Evolutionary conservation across 1,284 basidiomycete species (phyloP), one percentile per base, ranked within the genome.

Genomic region (Papiliotrema flavescens): DNA sequence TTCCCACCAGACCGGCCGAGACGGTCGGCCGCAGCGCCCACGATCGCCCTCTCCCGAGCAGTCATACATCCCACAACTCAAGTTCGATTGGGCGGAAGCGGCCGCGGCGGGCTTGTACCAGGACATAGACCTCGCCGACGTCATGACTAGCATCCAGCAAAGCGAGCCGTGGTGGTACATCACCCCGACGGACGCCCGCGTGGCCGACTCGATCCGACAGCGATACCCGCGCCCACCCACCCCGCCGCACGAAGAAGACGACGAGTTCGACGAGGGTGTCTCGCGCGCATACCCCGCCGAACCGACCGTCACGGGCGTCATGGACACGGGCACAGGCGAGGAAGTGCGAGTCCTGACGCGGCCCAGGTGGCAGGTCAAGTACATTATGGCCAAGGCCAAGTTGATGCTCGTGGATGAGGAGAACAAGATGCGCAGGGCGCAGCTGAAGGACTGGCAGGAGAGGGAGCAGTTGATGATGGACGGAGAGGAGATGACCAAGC

Each of bases 341-440:
- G 63, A 66, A 35, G 55, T 71, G n/a, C 58, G 60, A 17, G 53
- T 74, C 36, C 58, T 71, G 51, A 55, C 62, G 20, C 56, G 69
- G 40, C 57, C 50, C 5, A 56, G 61, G 36, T 72, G 69, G 66
- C 69, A 71, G 57, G 65, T 61, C 24, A 65, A 61, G 47, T 75
- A 71, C 52, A 61, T 75, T 19, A 69, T 72, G 65, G 66, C 67
- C 40, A 75, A 75, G 56, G 73, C 70, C 22, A 72, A 73, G 53
- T 60, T 75, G 56, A 73, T 75, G 73, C 61, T 75, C 53, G 65
- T 71, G 13, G 69, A 70, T 24, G 73, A 75, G 53, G 73, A 75
- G 60, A 73, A 72, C 60, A 54, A 53, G 44, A 71, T 73, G 70
- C 60, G 73, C 50, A 49, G 65, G 22, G 53, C 54, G 41, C 66